phyloP scores from a whole-genome alignment of 352 stramenopile species.

The Pythium diclinum region DNA sequence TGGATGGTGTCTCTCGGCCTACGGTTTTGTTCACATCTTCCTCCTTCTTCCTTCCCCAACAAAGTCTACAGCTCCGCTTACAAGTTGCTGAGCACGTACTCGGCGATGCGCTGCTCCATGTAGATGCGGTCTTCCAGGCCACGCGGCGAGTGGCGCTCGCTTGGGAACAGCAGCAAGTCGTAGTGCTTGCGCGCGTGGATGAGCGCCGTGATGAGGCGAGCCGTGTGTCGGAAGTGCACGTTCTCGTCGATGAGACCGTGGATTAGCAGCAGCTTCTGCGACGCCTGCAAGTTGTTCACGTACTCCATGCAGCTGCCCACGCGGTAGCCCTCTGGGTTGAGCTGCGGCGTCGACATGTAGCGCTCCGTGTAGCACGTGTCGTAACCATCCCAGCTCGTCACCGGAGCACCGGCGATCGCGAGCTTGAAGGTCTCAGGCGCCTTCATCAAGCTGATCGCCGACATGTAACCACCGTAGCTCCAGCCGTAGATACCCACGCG shows the following conservation, averaged over 20 bases:
- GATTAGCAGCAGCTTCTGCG: constrained; percentile 92
- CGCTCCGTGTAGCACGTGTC: constrained; percentile 98
- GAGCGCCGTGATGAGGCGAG: constrained; percentile 94
- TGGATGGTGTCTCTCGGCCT: not conserved
- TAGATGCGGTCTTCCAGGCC: constrained; percentile 92
- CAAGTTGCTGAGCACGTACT: constrained; percentile 79
- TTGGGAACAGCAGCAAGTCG: constrained; percentile 95
- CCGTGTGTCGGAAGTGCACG: constrained; percentile 97
- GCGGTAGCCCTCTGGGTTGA: constrained; percentile 91
- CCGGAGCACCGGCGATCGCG: constrained; percentile 94
- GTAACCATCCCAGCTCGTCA: constrained; percentile 98
- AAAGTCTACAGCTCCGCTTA: constrained; percentile 29
- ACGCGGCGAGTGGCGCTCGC: constrained; percentile 95
- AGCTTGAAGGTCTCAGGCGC: constrained; percentile 94
- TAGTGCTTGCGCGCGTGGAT: constrained; percentile 95
- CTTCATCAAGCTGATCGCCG: constrained; percentile 95
- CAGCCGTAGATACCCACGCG: constrained; percentile 96
- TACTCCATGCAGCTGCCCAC: constrained; percentile 92
- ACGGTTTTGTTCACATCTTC: not conserved
- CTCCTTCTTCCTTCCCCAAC: not conserved
- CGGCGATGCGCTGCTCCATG: constrained; percentile 93
- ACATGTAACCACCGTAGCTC: constrained; percentile 98
- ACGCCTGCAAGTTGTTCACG: constrained; percentile 87
- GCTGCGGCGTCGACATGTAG: constrained; percentile 95
- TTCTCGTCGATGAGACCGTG: constrained; percentile 98